These are phyloP conservation scores for Colletotrichum cereale DNA, from an alignment of 2,329 filamentous ascomycete species.

Conservation along the genomic window DNA sequence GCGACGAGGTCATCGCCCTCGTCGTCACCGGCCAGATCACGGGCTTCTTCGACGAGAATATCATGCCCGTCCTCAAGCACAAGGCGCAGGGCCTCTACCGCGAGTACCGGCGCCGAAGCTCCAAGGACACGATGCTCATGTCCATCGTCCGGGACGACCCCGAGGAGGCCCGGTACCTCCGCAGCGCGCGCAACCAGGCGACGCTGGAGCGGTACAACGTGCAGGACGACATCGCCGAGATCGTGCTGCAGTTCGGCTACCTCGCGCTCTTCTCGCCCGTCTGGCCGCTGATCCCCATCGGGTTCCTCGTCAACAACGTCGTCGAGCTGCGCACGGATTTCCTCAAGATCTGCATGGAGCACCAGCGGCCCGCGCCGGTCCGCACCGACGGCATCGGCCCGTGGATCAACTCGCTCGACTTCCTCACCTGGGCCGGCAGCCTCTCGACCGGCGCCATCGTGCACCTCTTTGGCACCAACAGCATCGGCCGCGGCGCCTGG, in stretches of 20 bases:
- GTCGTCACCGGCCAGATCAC: slow-evolving; percentile 80
- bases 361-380: slow-evolving; percentile 76
- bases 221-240: slow-evolving; percentile 78
- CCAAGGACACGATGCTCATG: slow-evolving; percentile 59
- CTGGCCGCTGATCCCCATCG: slow-evolving; percentile 80
- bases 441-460: slow-evolving; percentile 79
- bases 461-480: slow-evolving; percentile 75
- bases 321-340: slow-evolving; percentile 82
- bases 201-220: slow-evolving; percentile 79
- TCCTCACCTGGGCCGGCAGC: slow-evolving; percentile 79
- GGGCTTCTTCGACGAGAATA: slow-evolving; percentile 77
- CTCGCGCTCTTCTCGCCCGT: slow-evolving; percentile 79
- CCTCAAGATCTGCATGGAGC: slow-evolving; percentile 81
- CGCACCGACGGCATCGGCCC: slow-evolving; percentile 81
- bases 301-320: slow-evolving; percentile 83
- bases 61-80: slow-evolving; percentile 77
- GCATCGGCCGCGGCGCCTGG: slow-evolving; percentile 67
- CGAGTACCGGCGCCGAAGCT: slow-evolving; percentile 50
- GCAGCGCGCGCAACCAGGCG: slow-evolving; percentile 74
- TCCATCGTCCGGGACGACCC: slow-evolving; percentile 67
- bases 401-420: slow-evolving; percentile 76
- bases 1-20: slow-evolving; percentile 81
- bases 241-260: slow-evolving; percentile 81
- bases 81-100: slow-evolving; percentile 62
- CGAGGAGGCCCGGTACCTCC: slow-evolving; percentile 74